Evolutionary conservation across 305 asterid genomes (phyloP).

Genomic region (Fraxinus xanthoxyloides): DNA sequence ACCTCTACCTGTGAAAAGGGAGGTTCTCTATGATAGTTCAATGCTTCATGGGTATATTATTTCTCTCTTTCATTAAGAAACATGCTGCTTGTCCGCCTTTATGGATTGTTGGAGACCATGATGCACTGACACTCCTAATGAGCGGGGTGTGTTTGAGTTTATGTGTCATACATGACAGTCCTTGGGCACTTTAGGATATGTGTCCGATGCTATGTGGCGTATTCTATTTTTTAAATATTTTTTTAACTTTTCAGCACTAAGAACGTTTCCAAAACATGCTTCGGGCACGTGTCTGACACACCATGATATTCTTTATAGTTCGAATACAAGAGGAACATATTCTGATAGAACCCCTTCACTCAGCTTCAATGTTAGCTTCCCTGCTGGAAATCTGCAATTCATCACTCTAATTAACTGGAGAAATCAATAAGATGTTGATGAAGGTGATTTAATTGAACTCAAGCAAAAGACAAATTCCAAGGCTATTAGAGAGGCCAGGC

Average conservation of each 20-base stretch:
- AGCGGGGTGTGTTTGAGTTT: neutral
- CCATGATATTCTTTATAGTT: neutral
- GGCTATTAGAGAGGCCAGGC: neutral
- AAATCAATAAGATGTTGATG: neutral
- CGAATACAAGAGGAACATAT: neutral
- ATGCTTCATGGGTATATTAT: constrained; percentile 60
- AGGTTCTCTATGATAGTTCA: constrained; percentile 77
- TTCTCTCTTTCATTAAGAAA: neutral
- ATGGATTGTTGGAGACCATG: neutral
- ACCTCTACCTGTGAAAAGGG: constrained; percentile 92
- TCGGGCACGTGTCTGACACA: neutral
- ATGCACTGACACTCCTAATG: neutral
- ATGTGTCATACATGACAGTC: neutral
- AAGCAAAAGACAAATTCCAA: too few species aligned
- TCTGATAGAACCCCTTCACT: neutral
- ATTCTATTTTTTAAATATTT: neutral
- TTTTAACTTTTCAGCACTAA: neutral
- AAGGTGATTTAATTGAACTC: neutral
- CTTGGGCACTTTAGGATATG: neutral
- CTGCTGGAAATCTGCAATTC: neutral
- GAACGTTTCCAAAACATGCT: neutral
- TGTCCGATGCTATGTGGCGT: neutral
- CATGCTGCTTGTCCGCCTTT: neutral
- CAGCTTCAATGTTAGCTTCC: neutral
- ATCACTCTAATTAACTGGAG: neutral